Base-by-base conservation (phyloP, 805 yeast species). In the Cyberlindnera veronae region DNA sequence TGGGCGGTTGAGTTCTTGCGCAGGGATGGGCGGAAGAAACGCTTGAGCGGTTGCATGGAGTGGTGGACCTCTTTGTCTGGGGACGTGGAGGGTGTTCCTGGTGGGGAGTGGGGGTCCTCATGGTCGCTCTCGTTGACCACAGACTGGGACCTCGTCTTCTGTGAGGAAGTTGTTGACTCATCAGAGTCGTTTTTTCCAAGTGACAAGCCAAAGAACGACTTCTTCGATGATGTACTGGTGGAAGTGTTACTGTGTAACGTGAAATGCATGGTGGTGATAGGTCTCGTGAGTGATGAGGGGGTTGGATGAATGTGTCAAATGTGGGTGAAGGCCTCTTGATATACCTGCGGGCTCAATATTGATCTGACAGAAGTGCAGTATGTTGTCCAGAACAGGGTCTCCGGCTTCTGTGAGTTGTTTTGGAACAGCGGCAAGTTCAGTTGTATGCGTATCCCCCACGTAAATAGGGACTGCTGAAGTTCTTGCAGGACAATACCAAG, bases 11-110 rank as follows among this genome's bases (percentile, higher is more conserved):
- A 44, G 34, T 50, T 55, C 39, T 39, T 46, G 26, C 48, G 45
- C 39, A 45, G 30, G n/a, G 52, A 41, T 6, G 50, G 49, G 13
- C 48, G 44, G 39, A 55, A 55, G 44, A 55, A 53, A 15, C 56
- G 41, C 31, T 51, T 55, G 23, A 55, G 36, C 16, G 53, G 58
- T 15, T 50, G 42, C 48, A 50, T 48, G 3, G 51, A 29, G 21
- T 46, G 50, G 28, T 36, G 41, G 2, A 34, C 23, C 17, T 45
- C 47, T 29, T 41, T 37, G 3, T 38, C 39, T 6, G 47, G 40
- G 14, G 39, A 32, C 21, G 15, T 34, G 29, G 18, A 15, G 10
- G 36, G 14, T 16, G 27, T 22, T 5, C 18, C 18, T 13, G 36
- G 14, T 6, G 36, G 22, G 6, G 30, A 28, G 6, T 11, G 13